Percentiles rank a stretch among this genome's conserved stretches.
Evolutionary conservation across 148 eudicot genomes (phyloP).

Genomic region (Vaccinium darrowii): DNA sequence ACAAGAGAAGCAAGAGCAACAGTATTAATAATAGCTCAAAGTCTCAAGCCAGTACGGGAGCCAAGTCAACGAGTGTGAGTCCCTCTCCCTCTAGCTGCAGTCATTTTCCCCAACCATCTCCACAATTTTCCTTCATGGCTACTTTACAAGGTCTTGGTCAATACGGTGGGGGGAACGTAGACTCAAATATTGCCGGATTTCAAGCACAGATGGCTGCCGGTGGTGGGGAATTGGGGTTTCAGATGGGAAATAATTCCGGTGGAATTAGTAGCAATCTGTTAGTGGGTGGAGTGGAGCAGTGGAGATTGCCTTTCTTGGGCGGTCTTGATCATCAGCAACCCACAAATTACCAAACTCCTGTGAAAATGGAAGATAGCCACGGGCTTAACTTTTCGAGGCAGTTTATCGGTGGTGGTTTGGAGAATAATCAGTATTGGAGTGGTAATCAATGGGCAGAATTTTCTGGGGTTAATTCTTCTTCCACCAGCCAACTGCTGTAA

Average conservation of each 20-base stretch:
- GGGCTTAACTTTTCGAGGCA: slow-evolving; percentile 38
- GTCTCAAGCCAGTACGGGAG: slow-evolving; percentile 14
- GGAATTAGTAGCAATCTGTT: slow-evolving; percentile 3
- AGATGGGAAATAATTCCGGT: slow-evolving; percentile 15
- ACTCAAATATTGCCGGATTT: slow-evolving; percentile 19
- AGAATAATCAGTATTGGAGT: slow-evolving; percentile 45
- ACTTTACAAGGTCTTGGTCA: slow-evolving; percentile 46
- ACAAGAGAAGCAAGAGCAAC: slow-evolving; percentile 44
- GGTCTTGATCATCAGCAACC: slow-evolving; percentile 20
- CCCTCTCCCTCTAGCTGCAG: slow-evolving; percentile 20
- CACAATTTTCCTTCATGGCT: slow-evolving; percentile 47
- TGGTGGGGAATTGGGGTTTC: slow-evolving; percentile 17
- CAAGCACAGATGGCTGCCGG: slow-evolving; percentile 19
- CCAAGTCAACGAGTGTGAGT: slow-evolving; percentile 22
- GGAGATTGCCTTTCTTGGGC: slow-evolving; percentile 33
- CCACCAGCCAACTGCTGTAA: slow-evolving; percentile 41
- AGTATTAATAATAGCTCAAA: slow-evolving; percentile 16
- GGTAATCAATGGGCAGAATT: slow-evolving; percentile 48
- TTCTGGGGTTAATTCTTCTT: slow-evolving; percentile 49
- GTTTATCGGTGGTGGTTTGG: slow-evolving; percentile 26
- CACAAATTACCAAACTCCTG: slow-evolving; percentile 30
- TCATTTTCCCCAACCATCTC: slow-evolving; percentile 23
- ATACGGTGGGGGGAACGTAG: slow-evolving; percentile 39
- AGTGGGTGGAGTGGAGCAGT: slow-evolving; percentile 18
- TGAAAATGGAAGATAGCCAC: slow-evolving; percentile 46